These are phyloP conservation scores for Russula virescens DNA, from an alignment of 768 basidiomycete genomes.

Conservation along the genomic window DNA sequence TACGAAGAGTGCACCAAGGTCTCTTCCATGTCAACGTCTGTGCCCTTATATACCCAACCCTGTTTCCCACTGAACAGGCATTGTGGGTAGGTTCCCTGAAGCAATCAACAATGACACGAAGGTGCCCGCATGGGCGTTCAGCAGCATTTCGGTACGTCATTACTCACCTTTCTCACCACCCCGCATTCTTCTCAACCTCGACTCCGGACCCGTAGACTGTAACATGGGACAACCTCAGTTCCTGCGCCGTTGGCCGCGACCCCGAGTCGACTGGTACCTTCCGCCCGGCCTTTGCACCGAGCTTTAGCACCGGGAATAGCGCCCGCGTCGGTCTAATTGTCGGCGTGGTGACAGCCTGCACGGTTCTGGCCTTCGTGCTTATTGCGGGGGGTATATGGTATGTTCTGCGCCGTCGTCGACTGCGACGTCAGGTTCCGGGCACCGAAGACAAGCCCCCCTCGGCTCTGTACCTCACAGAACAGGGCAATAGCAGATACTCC, in stretches of 20 bases:
- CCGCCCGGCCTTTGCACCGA: conserved; percentile 6
- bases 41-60: not conserved
- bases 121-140: conserved; percentile 16
- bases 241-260: not conserved
- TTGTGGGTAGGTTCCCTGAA: conserved; percentile 1
- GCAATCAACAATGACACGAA: not conserved
- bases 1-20: not conserved
- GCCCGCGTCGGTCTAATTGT: not conserved
- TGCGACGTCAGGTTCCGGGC: not conserved
- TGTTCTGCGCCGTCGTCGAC: not conserved
- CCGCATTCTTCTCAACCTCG: not conserved
- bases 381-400: not conserved
- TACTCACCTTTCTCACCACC: not conserved
- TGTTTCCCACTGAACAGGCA: not conserved
- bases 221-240: conserved; percentile 11
- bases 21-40: conserved; percentile 1
- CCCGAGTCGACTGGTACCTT: not conserved
- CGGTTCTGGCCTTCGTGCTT: not conserved
- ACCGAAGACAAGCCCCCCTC: not conserved
- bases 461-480: not conserved
- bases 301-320: not conserved
- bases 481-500: not conserved
- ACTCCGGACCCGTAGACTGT: not conserved
- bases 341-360: not conserved
- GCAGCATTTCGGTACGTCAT: conserved; percentile 1